A percentile compares a stretch with the other conserved stretches of the same genome.
These are phyloP conservation scores for Xylariales sp. DNA, from an alignment of 2,329 filamentous ascomycete genomes.

Conservation along the genomic window DNA sequence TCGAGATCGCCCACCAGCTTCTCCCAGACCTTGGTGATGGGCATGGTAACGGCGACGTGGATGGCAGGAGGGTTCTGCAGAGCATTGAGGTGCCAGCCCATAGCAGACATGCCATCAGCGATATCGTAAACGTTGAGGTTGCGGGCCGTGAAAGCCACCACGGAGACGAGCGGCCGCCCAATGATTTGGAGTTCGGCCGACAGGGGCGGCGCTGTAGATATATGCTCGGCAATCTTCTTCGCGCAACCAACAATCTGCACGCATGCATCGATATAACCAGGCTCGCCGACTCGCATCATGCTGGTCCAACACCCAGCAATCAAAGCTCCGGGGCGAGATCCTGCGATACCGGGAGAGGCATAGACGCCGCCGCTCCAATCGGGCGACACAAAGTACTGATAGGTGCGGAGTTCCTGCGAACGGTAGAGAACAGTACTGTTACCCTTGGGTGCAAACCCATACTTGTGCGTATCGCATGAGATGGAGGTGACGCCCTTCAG, in stretches of 20 bases:
- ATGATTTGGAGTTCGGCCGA: slow-evolving; percentile 72
- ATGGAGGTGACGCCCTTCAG: slow-evolving; percentile 93
- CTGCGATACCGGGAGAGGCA: slow-evolving; percentile 86
- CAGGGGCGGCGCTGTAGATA: slow-evolving; percentile 65
- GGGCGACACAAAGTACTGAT: slow-evolving; percentile 95
- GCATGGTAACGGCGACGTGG: slow-evolving; percentile 89
- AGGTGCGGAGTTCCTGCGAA: slow-evolving; percentile 68
- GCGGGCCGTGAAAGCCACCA: slow-evolving; percentile 81
- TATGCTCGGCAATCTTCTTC: slow-evolving; percentile 74
- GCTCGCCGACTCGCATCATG: slow-evolving; percentile 82
- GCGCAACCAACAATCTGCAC: slow-evolving; percentile 82
- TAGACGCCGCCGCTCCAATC: slow-evolving; percentile 97
- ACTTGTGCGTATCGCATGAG: slow-evolving; percentile 97
- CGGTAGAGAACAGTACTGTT: slow-evolving; percentile 94
- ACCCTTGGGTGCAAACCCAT: slow-evolving; percentile 96
- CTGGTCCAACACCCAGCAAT: slow-evolving; percentile 96
- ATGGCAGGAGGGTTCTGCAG: slow-evolving; percentile 89
- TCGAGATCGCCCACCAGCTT: slow-evolving; percentile 70
- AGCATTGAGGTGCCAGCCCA: slow-evolving; percentile 94
- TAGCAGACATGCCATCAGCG: slow-evolving; percentile 77
- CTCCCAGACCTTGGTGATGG: slow-evolving; percentile 78
- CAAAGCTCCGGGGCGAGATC: slow-evolving; percentile 84
- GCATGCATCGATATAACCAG: slow-evolving; percentile 83
- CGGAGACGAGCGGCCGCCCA: slow-evolving; percentile 81
- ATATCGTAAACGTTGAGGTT: slow-evolving; percentile 93